Conservation (phyloP, 192 early-diverging fungal genomes). For the Helicostylum pulchrum region DNA sequence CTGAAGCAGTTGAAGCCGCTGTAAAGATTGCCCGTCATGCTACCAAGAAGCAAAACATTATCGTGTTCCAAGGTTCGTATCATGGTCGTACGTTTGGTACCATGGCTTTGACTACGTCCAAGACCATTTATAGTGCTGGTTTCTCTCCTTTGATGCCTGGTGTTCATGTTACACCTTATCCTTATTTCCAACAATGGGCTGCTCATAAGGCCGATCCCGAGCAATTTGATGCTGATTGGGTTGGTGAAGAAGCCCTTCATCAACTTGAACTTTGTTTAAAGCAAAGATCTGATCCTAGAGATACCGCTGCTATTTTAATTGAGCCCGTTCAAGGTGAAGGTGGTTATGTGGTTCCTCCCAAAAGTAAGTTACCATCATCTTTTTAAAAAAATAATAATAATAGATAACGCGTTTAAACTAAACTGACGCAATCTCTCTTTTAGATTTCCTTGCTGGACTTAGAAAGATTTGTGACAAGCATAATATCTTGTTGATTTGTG, state of each 20-base stretch:
- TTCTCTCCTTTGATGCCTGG: slow-evolving; percentile 46
- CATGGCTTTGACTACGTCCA: slow-evolving; percentile 46
- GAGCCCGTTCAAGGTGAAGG: slow-evolving; percentile 45
- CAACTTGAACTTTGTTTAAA: slow-evolving; percentile 41
- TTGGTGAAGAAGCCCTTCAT: slow-evolving; percentile 35
- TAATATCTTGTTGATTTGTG: slow-evolving; percentile 38
- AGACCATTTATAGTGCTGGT: slow-evolving; percentile 39
- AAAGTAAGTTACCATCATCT: slow-evolving; percentile 21
- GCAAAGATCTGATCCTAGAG: slow-evolving; percentile 38
- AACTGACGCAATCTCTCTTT: not conserved
- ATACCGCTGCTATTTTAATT: slow-evolving; percentile 42
- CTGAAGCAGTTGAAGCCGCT: slow-evolving; percentile 45
- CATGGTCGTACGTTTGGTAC: slow-evolving; percentile 47
- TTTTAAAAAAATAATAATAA: not conserved
- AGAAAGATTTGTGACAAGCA: slow-evolving; percentile 41
- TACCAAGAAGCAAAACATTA: slow-evolving; percentile 46
- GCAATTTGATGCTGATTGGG: slow-evolving; percentile 29
- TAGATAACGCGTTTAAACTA: not conserved
- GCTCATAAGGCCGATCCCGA: slow-evolving; percentile 30
- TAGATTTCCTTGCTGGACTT: slow-evolving; percentile 34
- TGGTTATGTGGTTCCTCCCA: slow-evolving; percentile 41
- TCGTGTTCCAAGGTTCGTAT: slow-evolving; percentile 45
- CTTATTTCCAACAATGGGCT: slow-evolving; percentile 39
- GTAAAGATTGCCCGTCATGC: slow-evolving; percentile 43
- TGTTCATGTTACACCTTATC: slow-evolving; percentile 39